Evolutionary conservation across 306 rosid genomes (phyloP).

Genomic region (Trifolium dubium): DNA sequence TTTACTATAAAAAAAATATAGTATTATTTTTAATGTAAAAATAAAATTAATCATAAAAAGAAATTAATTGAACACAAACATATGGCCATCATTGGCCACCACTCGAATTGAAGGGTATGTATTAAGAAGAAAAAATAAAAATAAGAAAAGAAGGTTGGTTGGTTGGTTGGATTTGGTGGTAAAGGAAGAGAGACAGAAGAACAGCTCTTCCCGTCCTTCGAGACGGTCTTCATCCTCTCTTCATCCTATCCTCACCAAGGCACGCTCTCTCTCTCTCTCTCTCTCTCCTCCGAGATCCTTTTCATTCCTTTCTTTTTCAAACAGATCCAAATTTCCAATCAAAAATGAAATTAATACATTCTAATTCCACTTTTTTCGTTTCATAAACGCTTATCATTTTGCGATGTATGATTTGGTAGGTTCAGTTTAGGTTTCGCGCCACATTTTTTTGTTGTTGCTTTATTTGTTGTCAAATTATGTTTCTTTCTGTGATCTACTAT

Average conservation of each 20-base stretch:
- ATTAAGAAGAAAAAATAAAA: neutral
- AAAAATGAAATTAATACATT: neutral
- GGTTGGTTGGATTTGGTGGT: conserved; percentile 13
- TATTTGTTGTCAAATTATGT: neutral
- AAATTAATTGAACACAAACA: too few species aligned
- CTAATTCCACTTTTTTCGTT: neutral
- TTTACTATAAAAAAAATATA: too few species aligned
- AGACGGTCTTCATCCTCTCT: conserved; percentile 84
- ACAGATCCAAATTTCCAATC: neutral
- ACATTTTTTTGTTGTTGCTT: neutral
- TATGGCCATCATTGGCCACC: neutral
- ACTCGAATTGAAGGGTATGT: neutral
- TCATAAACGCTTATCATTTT: conserved; percentile 12
- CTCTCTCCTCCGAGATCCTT: neutral
- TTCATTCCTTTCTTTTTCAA: neutral
- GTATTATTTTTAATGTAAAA: too few species aligned
- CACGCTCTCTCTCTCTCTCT: conserved; percentile 29
- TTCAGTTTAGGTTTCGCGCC: conserved; percentile 16
- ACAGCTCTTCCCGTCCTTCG: conserved; percentile 68
- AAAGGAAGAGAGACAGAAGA: conserved; percentile 10
- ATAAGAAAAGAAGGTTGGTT: neutral
- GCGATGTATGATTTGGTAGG: neutral
- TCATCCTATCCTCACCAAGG: conserved; percentile 53
- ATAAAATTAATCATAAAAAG: too few species aligned
- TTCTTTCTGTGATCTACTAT: conserved; percentile 5